Evolutionary conservation across 768 basidiomycete species (phyloP), one percentile per base, ranked within the genome.

Genomic region (Pisolithus sp.): DNA sequence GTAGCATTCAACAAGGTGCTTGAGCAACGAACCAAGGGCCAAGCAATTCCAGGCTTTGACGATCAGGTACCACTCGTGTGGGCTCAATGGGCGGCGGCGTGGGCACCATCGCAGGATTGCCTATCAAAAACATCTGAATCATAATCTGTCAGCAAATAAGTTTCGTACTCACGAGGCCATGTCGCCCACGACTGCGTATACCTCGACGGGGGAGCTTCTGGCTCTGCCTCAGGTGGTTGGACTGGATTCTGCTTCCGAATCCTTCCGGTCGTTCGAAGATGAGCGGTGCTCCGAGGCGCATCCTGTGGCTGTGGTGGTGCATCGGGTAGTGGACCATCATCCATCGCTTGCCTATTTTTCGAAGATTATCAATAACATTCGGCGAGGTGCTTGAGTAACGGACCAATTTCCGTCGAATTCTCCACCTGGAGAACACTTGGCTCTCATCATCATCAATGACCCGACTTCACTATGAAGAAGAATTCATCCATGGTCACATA

Each of bases 341-440:
- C 34, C 34, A 73, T 72, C n/a, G 79, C 79, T 69, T 71, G 73
- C 77, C 75, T 76, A 42, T 18, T 9, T 21, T 24, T 34, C 34
- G 4, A n/a, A 30, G 39, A 17, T 20, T 17, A n/a, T 40, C 52
- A 34, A 17, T 28, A 53, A 54, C 38, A n/a, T 26, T 50, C 50
- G 49, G 36, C 9, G 20, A 39, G 51, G 30, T 7, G 9, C 6
- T 31, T 18, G 7, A 50, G 20, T 18, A 21, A 47, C 68, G 56
- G 31, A 82, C 89, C 90, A 92, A n/a, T 87, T 82, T 7, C 84
- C 78, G 60, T 90, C 85, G 61, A 86, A 93, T 65, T 89, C 85
- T 47, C 90, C 90, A 51, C 88, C 89, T n/a, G 88, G 82, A 5
- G 83, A 85, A 58, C 89, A 88, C 62, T 86, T 86, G 38, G 86